These are phyloP conservation scores for Scedosporium minutisporum DNA, from an alignment of 2,329 filamentous ascomycete genomes.

Conservation along the genomic window DNA sequence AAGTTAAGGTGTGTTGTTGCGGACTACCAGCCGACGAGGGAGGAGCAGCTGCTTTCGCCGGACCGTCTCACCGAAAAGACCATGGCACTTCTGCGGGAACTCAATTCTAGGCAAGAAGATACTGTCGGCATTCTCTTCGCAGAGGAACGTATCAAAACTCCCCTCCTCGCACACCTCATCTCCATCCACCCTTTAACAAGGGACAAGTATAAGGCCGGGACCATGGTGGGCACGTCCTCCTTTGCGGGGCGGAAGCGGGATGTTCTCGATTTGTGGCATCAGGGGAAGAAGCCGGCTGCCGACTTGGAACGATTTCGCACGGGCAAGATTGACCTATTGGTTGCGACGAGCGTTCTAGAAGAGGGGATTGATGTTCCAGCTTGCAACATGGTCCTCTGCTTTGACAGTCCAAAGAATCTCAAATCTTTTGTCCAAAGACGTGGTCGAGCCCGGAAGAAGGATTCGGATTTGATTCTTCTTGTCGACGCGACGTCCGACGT, in stretches of 20 bases:
- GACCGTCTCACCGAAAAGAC: conserved; percentile 48
- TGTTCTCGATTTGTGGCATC: conserved; percentile 25
- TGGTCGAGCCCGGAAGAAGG: conserved; percentile 39
- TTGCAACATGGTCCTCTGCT: conserved; percentile 53
- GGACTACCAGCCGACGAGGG: conserved; percentile 11
- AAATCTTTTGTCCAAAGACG: conserved; percentile 51
- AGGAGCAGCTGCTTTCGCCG: conserved; percentile 6
- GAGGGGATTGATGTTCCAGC: conserved; percentile 60
- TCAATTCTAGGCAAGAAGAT: conserved; percentile 17
- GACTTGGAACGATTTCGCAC: conserved; percentile 38
- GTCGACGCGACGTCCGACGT: conserved; percentile 19
- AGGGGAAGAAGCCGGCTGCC: conserved; percentile 20
- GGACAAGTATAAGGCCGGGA: conserved; percentile 38
- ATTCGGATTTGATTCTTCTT: conserved; percentile 41
- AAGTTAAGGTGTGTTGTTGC: conserved; percentile 30
- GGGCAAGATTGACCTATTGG: conserved; percentile 45
- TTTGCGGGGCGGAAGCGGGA: conserved; percentile 24
- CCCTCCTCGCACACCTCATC: conserved; percentile 49
- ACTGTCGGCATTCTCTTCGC: conserved; percentile 58
- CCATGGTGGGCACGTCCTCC: conserved; percentile 45
- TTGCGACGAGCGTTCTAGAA: conserved; percentile 56
- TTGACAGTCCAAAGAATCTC: conserved; percentile 37
- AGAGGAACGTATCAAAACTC: conserved; percentile 50
- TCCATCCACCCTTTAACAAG: conserved; percentile 36
- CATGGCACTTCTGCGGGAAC: conserved; percentile 38